These are phyloP conservation scores for Helianthus annuus DNA, from an alignment of 129 eudicot genomes.

Conservation along the genomic window DNA sequence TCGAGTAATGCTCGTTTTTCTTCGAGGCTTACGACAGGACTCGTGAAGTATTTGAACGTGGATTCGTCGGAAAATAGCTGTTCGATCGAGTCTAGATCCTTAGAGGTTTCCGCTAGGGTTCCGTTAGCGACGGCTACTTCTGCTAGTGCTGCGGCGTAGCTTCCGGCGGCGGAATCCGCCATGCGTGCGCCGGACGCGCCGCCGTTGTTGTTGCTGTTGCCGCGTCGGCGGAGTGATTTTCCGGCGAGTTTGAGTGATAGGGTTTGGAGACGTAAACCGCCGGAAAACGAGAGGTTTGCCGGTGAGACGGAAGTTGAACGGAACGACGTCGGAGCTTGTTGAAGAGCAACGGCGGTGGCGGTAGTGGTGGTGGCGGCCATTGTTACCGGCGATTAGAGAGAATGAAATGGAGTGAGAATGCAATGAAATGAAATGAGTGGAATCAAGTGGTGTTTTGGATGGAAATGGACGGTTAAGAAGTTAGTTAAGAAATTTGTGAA, in stretches of 20 bases:
- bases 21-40: constrained; percentile 54
- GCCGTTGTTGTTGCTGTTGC: background rate
- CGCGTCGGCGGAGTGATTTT: constrained; percentile 27
- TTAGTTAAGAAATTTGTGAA: constrained; percentile 25
- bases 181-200: constrained; percentile 49
- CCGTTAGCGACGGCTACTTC: constrained; percentile 62
- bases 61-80: constrained; percentile 47
- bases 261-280: constrained; percentile 47
- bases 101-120: constrained; percentile 52
- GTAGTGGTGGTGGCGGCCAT: constrained; percentile 58
- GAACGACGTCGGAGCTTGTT: constrained; percentile 51
- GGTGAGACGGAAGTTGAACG: constrained; percentile 24
- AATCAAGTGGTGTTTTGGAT: constrained; percentile 24
- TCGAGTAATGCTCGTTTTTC: constrained; percentile 53
- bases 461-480: constrained; percentile 37
- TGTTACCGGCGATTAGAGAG: constrained; percentile 25
- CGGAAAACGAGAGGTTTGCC: constrained; percentile 39
- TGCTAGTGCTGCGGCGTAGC: constrained; percentile 79
- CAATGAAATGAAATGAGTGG: background rate
- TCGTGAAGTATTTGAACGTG: constrained; percentile 42
- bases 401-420: background rate
- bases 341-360: constrained; percentile 59
- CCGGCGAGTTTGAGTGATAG: constrained; percentile 43
- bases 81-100: constrained; percentile 54
- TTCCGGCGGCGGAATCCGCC: constrained; percentile 60